Percentiles rank a stretch among this genome's conserved stretches.
Conservation (phyloP, 768 basidiomycete genomes). For the Agrocybe pediades region DNA sequence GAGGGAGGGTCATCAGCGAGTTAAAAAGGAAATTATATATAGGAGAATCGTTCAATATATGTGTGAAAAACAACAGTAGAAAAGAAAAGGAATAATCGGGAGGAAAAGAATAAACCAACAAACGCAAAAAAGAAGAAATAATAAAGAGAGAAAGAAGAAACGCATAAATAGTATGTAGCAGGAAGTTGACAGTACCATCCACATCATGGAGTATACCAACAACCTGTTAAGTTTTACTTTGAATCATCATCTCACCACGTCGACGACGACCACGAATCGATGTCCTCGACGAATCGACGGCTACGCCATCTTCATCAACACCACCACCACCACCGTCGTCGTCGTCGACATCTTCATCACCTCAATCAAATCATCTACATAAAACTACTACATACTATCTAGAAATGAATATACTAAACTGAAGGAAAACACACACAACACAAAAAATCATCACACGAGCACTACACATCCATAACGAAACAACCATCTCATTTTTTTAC, state of each 20-base stretch:
- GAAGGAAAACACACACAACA: too few relatives aligned
- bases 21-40: conserved; percentile 23
- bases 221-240: conserved; percentile 5
- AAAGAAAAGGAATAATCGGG: conserved; percentile 11
- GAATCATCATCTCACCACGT: neutral
- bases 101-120: neutral
- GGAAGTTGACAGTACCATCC: conserved; percentile 3
- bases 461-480: too few relatives aligned
- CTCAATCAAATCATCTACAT: neutral
- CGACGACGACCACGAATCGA: too few relatives aligned
- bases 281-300: too few relatives aligned
- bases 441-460: too few relatives aligned
- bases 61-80: neutral
- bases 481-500: too few relatives aligned
- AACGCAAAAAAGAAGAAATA: conserved; percentile 7
- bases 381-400: conserved; percentile 9
- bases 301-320: neutral
- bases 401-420: conserved; percentile 1
- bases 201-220: conserved; percentile 7
- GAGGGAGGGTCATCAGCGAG: too few relatives aligned
- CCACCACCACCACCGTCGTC: neutral
- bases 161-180: conserved; percentile 5
- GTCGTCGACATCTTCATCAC: neutral
- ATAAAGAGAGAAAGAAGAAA: conserved; percentile 8
- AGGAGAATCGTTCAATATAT: conserved; percentile 18